Evolutionary conservation across 2,329 filamentous ascomycete species (phyloP).

Genomic region (Xylaria sp.): DNA sequence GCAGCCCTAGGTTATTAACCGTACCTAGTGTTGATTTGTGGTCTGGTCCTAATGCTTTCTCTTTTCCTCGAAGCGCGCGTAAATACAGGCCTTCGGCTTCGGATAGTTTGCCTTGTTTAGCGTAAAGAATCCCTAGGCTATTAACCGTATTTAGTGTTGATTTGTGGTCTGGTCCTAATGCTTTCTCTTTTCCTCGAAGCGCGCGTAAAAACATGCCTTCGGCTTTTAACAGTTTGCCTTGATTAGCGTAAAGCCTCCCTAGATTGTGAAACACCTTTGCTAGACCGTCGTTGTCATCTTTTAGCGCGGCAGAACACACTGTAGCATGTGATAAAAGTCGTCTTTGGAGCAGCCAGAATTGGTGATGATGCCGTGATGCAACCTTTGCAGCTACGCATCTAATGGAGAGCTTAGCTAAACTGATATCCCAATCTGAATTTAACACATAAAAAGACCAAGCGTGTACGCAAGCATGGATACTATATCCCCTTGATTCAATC

Average conservation of each 20-base stretch:
- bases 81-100: too few species aligned
- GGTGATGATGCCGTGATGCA: background rate
- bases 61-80: slow-evolving; percentile 30
- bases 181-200: slow-evolving; percentile 22
- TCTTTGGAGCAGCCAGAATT: slow-evolving; percentile 18
- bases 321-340: slow-evolving; percentile 27
- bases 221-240: slow-evolving; percentile 41
- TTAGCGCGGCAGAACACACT: slow-evolving; percentile 1
- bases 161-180: too few species aligned
- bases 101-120: too few species aligned
- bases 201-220: slow-evolving; percentile 46
- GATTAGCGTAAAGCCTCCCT: slow-evolving; percentile 45
- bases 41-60: slow-evolving; percentile 10
- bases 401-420: slow-evolving; percentile 6
- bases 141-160: too few species aligned
- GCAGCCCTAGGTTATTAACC: slow-evolving; percentile 18
- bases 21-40: slow-evolving; percentile 15
- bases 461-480: slow-evolving; percentile 29
- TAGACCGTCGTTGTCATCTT: slow-evolving; percentile 13
- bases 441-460: slow-evolving; percentile 21
- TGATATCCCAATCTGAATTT: slow-evolving; percentile 13
- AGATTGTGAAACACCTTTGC: slow-evolving; percentile 42
- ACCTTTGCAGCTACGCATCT: slow-evolving; percentile 14
- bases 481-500: slow-evolving; percentile 30
- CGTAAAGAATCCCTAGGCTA: too few species aligned